A percentile compares a stretch with the other conserved stretches of the same genome.
phyloP scores from a whole-genome alignment of 495 filamentous ascomycete species.

The Aspergillus kassunensis region DNA sequence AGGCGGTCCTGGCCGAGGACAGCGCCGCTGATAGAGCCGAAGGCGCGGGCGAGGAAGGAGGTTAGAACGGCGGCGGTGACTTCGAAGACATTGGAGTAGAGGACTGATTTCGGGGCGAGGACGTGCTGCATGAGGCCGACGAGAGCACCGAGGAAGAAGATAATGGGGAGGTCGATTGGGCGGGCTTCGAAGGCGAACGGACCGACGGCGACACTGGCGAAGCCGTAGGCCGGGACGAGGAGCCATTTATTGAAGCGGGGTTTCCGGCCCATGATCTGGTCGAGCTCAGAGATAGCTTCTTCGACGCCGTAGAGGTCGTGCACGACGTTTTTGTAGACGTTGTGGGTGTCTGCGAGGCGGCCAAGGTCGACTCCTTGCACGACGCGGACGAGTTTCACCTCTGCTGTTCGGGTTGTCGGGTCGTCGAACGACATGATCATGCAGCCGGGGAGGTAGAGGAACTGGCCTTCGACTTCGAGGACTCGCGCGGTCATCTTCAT shows the following conservation, averaged over 20 bases:
- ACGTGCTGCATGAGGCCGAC: slow-evolving; percentile 81
- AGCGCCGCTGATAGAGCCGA: slow-evolving; percentile 63
- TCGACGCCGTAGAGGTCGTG: slow-evolving; percentile 84
- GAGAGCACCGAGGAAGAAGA: slow-evolving; percentile 77
- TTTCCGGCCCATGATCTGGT: slow-evolving; percentile 61
- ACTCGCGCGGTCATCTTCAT: slow-evolving; percentile 88
- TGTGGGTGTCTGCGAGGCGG: slow-evolving; percentile 77
- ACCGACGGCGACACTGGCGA: slow-evolving; percentile 72
- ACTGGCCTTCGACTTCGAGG: slow-evolving; percentile 85
- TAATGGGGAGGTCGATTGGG: slow-evolving; percentile 81
- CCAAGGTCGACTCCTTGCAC: slow-evolving; percentile 80
- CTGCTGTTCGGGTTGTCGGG: slow-evolving; percentile 80
- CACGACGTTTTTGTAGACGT: slow-evolving; percentile 89
- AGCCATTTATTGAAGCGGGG: slow-evolving; percentile 69
- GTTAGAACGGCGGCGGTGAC: slow-evolving; percentile 81
- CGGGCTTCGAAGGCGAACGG: slow-evolving; percentile 87
- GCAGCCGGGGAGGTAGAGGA: slow-evolving; percentile 85
- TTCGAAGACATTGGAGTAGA: slow-evolving; percentile 84
- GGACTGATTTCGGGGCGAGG: slow-evolving; percentile 70
- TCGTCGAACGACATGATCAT: slow-evolving; percentile 98
- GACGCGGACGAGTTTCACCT: slow-evolving; percentile 82
- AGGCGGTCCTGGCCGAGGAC: slow-evolving; percentile 46
- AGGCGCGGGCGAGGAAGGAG: slow-evolving; percentile 79
- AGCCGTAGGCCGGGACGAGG: slow-evolving; percentile 71
- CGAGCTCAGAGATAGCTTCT: slow-evolving; percentile 69